phyloP scores from a whole-genome alignment of 805 yeast genomes.

The Isabelozyma rhagii region DNA sequence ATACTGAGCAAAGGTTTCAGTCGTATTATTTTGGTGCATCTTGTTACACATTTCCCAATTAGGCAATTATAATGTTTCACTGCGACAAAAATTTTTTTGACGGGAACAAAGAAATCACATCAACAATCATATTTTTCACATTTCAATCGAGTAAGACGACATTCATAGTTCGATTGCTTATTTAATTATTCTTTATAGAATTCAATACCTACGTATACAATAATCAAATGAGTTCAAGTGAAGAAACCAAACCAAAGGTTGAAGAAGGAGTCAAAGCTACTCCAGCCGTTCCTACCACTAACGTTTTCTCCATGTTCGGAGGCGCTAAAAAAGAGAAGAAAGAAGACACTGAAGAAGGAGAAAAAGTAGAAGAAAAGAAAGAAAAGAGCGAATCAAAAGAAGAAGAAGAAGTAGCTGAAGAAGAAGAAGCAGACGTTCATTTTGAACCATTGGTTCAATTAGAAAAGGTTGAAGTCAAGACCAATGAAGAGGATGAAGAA shows the following conservation, averaged over 20 bases:
- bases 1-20: not conserved
- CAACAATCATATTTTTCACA: not conserved
- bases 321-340: slow-evolving; percentile 75
- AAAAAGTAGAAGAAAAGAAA: slow-evolving; percentile 29
- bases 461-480: slow-evolving; percentile 94
- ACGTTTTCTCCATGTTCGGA: slow-evolving; percentile 94
- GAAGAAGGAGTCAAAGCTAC: slow-evolving; percentile 23
- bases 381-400: slow-evolving; percentile 29
- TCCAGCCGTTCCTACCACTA: slow-evolving; percentile 68
- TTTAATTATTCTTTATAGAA: not conserved
- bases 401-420: slow-evolving; percentile 57
- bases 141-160: not conserved
- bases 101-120: not conserved
- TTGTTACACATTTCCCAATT: not conserved
- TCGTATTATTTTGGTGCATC: not conserved
- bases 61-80: not conserved
- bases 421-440: slow-evolving; percentile 80
- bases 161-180: not conserved
- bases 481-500: slow-evolving; percentile 45
- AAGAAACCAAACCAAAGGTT: slow-evolving; percentile 26
- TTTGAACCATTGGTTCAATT: slow-evolving; percentile 95
- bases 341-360: slow-evolving; percentile 18
- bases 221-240: slow-evolving; percentile 23
- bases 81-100: not conserved
- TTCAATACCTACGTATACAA: not conserved